These are phyloP conservation scores for Tranzscheliella williamsii DNA, from an alignment of 1,284 basidiomycete genomes.

Conservation along the genomic window DNA sequence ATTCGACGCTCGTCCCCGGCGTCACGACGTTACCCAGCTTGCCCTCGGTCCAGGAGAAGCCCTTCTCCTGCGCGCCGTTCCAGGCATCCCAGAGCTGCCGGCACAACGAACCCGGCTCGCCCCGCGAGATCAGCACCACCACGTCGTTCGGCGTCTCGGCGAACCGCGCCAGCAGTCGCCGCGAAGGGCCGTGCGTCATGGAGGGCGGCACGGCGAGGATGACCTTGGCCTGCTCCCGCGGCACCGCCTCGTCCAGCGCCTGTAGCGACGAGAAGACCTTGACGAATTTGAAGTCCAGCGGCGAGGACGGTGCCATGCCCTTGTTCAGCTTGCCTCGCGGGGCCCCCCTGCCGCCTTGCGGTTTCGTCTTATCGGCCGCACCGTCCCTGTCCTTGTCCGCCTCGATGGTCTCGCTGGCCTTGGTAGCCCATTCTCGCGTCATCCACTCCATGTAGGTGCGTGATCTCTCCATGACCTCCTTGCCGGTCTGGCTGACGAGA, in stretches of 20 bases:
- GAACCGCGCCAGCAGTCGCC: slow-evolving; percentile 81
- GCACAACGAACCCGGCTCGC: slow-evolving; percentile 79
- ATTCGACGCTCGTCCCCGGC: slow-evolving; percentile 16
- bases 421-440: slow-evolving; percentile 76
- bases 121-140: slow-evolving; percentile 55
- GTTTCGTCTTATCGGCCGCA: neutral
- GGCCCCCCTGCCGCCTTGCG: slow-evolving; percentile 1
- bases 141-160: slow-evolving; percentile 69
- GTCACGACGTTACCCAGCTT: slow-evolving; percentile 77
- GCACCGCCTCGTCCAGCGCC: slow-evolving; percentile 78
- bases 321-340: neutral
- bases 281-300: slow-evolving; percentile 66
- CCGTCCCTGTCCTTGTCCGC: slow-evolving; percentile 16
- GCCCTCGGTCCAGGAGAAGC: slow-evolving; percentile 79
- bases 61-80: slow-evolving; percentile 77
- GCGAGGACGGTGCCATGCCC: slow-evolving; percentile 25
- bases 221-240: slow-evolving; percentile 75
- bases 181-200: slow-evolving; percentile 87
- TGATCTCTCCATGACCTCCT: slow-evolving; percentile 92
- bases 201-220: slow-evolving; percentile 90
- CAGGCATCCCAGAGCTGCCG: slow-evolving; percentile 81
- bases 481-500: slow-evolving; percentile 82
- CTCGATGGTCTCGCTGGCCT: slow-evolving; percentile 32
- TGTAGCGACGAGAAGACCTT: slow-evolving; percentile 84
- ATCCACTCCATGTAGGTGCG: slow-evolving; percentile 99